These are phyloP conservation scores for Scytalidium sp. DNA, from an alignment of 2,329 filamentous ascomycete species.

Conservation along the genomic window DNA sequence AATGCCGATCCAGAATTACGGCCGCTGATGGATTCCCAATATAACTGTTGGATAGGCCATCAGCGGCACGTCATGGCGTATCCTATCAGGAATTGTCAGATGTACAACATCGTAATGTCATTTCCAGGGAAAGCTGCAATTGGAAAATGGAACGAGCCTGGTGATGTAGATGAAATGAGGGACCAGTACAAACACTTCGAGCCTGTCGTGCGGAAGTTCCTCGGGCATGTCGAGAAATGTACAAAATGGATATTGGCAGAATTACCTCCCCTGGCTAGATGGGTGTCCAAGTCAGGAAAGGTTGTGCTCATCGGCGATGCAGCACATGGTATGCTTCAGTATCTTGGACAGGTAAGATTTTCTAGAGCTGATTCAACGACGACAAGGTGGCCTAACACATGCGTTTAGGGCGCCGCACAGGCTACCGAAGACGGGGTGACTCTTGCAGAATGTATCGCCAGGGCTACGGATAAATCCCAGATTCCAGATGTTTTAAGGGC, in stretches of 20 bases:
- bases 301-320: slow-evolving; percentile 47
- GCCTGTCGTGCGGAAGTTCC: slow-evolving; percentile 39
- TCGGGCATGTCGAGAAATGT: slow-evolving; percentile 49
- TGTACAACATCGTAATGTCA: slow-evolving; percentile 63
- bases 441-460: slow-evolving; percentile 52
- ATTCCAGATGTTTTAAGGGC: slow-evolving; percentile 37
- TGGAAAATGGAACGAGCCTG: slow-evolving; percentile 46
- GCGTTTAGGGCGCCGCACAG: slow-evolving; percentile 63
- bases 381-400: no score
- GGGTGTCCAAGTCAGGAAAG: slow-evolving; percentile 8
- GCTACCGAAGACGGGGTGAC: slow-evolving; percentile 65
- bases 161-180: slow-evolving; percentile 56
- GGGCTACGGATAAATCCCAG: slow-evolving; percentile 39
- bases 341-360: no score
- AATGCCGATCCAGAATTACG: slow-evolving; percentile 31
- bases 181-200: slow-evolving; percentile 59
- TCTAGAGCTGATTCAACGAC: no score
- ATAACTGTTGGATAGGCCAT: slow-evolving; percentile 62
- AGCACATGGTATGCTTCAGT: slow-evolving; percentile 60
- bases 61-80: slow-evolving; percentile 59
- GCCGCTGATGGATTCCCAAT: slow-evolving; percentile 48
- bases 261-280: slow-evolving; percentile 4
- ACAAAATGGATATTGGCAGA: slow-evolving; percentile 65
- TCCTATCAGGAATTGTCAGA: slow-evolving; percentile 50
- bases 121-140: slow-evolving; percentile 58